phyloP scores from a whole-genome alignment of 2,329 filamentous ascomycete species.

The Calonectria hongkongensis region DNA sequence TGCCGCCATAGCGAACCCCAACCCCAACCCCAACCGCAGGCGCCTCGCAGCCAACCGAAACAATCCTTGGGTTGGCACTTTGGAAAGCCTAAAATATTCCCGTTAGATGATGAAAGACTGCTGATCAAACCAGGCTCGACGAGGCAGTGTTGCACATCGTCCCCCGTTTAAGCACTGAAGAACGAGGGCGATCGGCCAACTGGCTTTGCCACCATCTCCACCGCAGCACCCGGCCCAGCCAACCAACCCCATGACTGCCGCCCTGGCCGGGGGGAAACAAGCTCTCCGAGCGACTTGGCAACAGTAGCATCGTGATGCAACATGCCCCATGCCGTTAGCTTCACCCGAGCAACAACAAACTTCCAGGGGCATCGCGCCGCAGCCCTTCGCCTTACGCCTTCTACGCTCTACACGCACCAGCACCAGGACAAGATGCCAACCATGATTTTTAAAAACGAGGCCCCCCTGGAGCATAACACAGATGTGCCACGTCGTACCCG shows the following conservation, averaged over 20 bases:
- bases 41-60: background rate
- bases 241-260: background rate
- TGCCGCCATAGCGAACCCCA: no score
- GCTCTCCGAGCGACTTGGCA: conserved; percentile 19
- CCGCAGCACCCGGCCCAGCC: background rate
- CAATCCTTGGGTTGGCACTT: background rate
- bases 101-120: background rate
- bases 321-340: background rate
- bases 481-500: background rate
- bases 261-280: conserved; percentile 11
- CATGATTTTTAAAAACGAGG: background rate
- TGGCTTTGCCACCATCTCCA: background rate
- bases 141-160: conserved; percentile 13
- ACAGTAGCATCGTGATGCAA: background rate
- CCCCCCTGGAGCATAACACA: background rate
- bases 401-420: no score
- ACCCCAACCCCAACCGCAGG: no score
- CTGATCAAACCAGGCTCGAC: conserved; percentile 6
- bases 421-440: background rate
- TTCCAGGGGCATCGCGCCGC: conserved; percentile 1
- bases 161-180: conserved; percentile 14
- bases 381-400: background rate
- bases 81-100: background rate
- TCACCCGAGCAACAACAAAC: conserved; percentile 2
- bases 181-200: background rate